Evolutionary conservation across 495 filamentous ascomycete species (phyloP), one percentile per base, ranked within the genome.

Genomic region (Penicillium paxilli): DNA sequence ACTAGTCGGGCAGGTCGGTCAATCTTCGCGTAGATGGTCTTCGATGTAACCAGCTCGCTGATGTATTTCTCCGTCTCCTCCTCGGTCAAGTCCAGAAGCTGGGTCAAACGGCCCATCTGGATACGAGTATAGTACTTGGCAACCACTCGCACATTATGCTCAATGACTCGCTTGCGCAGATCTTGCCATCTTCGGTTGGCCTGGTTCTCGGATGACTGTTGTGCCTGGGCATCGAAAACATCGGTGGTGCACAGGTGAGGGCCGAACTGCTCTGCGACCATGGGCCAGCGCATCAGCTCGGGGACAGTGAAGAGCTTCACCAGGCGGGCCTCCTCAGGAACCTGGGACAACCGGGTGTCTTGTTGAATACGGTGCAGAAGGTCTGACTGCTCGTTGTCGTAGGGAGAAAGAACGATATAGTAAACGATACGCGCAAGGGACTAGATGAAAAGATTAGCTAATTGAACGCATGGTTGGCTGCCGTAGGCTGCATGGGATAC

Each of bases 121-220:
- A 98, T 96, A 57, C 94, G 90, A 7, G 95, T 98, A 78, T 98
- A 98, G 81, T 98, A 98, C 68, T 96, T 96, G 64, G 95, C 94
- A 10, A 98, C 83, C 7, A 98, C 94, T 35, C 94, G 88, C 38
- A 98, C 94, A 63, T 98, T 98, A 75, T 98, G 94, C 76, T 98
- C 94, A 64, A 98, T 98, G 50, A 98, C 94, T 26, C 94, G 91
- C 79, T 96, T 96, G 54, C 94, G 90, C 55, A 98, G 80, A 64
- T 96, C 95, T 68, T 91, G 82, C 91, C 90, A 98, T 67, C 94
- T 80, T 61, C 81, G 81, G 72, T 88, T 72, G 11, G 91, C 87
- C 72, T 96, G 88, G 52, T 85, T 80, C 54, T 96, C 91, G 14
- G 67, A 66, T 9, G 83, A 80, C 60, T 86, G 80, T 54, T 80